Evolutionary conservation across 2,329 filamentous ascomycete genomes (phyloP).

Genomic region (Exophiala bonariae): DNA sequence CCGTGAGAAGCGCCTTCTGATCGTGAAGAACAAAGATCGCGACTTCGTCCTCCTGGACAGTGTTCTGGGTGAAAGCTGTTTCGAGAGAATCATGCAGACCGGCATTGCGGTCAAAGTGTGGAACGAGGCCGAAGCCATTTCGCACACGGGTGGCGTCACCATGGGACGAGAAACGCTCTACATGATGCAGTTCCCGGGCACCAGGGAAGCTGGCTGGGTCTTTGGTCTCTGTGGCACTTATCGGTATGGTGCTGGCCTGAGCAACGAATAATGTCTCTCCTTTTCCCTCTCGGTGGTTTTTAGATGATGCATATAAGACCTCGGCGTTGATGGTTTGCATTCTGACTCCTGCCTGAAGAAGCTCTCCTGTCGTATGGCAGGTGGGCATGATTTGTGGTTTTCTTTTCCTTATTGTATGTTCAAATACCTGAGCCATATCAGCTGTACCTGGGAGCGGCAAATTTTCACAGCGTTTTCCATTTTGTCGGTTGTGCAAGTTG

Average conservation of each 20-base stretch:
- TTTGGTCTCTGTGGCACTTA: conserved; percentile 55
- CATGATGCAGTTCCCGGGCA: conserved; percentile 63
- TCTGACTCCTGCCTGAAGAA: no score
- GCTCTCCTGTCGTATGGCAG: no score
- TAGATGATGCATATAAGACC: no score
- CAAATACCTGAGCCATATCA: no score
- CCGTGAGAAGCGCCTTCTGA: conserved; percentile 80
- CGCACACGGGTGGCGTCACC: conserved; percentile 59
- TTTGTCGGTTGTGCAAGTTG: no score
- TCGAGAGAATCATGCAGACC: conserved; percentile 77
- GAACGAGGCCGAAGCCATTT: conserved; percentile 68
- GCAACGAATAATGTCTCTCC: background rate
- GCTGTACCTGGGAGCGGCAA: no score
- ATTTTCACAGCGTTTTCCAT: no score
- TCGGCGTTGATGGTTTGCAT: no score
- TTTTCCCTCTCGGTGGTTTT: no score
- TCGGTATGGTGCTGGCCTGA: conserved; percentile 41
- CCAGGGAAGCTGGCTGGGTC: conserved; percentile 55
- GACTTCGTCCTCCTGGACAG: conserved; percentile 74
- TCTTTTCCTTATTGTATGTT: no score
- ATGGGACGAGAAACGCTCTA: conserved; percentile 59
- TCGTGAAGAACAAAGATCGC: conserved; percentile 63
- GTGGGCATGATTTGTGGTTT: no score
- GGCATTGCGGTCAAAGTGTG: conserved; percentile 89
- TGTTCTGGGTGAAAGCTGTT: conserved; percentile 79